Evolutionary conservation across 108 stramenopile species (phyloP).

Genomic region (Skeletonema grethae): DNA sequence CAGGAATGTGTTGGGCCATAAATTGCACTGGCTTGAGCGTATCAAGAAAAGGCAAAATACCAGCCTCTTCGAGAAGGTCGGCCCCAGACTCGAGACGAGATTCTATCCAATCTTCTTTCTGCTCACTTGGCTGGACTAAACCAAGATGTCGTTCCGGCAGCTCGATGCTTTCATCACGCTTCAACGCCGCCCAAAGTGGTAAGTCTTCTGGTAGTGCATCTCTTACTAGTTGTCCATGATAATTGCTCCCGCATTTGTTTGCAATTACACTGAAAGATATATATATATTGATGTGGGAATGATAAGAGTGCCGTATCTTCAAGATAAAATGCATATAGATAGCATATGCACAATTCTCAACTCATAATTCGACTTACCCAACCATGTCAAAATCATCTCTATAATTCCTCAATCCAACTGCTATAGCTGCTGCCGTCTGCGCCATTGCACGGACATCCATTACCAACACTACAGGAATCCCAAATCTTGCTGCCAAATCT

Average conservation of each 20-base stretch:
- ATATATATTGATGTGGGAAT: too few relatives aligned
- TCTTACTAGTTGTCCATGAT: slow-evolving; percentile 7
- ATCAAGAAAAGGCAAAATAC: slow-evolving; percentile 9
- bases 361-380: not conserved
- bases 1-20: not conserved
- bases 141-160: slow-evolving; percentile 15
- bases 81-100: slow-evolving; percentile 10
- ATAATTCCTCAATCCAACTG: too few relatives aligned
- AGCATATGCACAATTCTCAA: too few relatives aligned
- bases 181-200: slow-evolving; percentile 9
- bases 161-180: slow-evolving; percentile 5
- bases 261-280: not conserved
- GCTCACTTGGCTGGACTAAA: slow-evolving; percentile 17
- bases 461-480: too few relatives aligned
- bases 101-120: slow-evolving; percentile 12
- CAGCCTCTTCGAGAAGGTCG: slow-evolving; percentile 13
- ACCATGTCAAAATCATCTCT: not conserved
- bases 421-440: too few relatives aligned
- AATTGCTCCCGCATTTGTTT: slow-evolving; percentile 18
- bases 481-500: too few relatives aligned
- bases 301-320: not conserved
- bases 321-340: not conserved
- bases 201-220: slow-evolving; percentile 13
- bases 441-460: too few relatives aligned
- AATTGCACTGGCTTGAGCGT: slow-evolving; percentile 4